These are phyloP conservation scores for Erysimum cheiranthoides DNA, from an alignment of 345 rosid genomes.

Conservation along the genomic window DNA sequence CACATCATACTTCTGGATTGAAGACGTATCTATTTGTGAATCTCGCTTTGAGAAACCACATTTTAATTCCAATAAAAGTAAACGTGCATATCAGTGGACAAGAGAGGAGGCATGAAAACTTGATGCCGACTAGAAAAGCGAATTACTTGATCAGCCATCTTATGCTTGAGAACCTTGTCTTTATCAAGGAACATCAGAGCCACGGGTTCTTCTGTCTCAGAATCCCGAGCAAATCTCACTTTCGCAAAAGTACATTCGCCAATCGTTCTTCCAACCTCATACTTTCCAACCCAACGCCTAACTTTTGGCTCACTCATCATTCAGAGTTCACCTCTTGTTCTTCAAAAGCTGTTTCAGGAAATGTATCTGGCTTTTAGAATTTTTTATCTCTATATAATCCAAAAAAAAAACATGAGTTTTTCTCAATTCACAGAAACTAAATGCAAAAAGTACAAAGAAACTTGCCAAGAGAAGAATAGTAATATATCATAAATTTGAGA, in stretches of 20 bases:
- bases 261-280: slow-evolving; percentile 82
- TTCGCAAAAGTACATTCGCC: slow-evolving; percentile 86
- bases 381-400: background rate
- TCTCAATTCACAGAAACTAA: slow-evolving; percentile 6
- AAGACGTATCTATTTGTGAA: background rate
- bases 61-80: slow-evolving; percentile 9
- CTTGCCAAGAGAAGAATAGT: background rate
- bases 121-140: background rate
- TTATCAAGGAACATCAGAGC: slow-evolving; percentile 91
- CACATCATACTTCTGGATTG: slow-evolving; percentile 12
- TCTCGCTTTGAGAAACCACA: slow-evolving; percentile 1
- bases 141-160: slow-evolving; percentile 85
- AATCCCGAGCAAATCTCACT: slow-evolving; percentile 77
- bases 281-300: slow-evolving; percentile 90
- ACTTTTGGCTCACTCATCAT: slow-evolving; percentile 48
- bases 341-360: slow-evolving; percentile 22
- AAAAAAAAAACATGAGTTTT: background rate
- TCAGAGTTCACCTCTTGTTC: slow-evolving; percentile 11
- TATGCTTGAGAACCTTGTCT: slow-evolving; percentile 81
- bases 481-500: background rate
- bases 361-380: background rate
- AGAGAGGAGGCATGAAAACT: slow-evolving; percentile 1
- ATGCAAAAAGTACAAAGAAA: slow-evolving; percentile 1
- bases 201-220: slow-evolving; percentile 73
- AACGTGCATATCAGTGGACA: slow-evolving; percentile 8